Evolutionary conservation across 2,329 filamentous ascomycete genomes (phyloP).

Genomic region (Penicillium paneum): DNA sequence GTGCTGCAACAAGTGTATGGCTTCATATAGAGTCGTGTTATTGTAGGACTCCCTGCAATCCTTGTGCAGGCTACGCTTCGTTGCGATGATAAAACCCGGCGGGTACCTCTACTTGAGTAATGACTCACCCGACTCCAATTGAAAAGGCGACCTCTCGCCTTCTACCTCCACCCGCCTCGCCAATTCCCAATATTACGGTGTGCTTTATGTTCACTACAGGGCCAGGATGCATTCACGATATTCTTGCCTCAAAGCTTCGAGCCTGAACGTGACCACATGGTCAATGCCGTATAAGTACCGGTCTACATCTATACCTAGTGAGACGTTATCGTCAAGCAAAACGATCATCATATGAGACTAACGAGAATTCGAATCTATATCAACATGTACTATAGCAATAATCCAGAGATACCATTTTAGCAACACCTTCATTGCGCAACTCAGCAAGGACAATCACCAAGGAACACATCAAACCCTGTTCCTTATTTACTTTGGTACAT

Average conservation of each 20-base stretch:
- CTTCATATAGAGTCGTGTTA: background rate
- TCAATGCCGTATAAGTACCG: background rate
- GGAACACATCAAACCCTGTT: background rate
- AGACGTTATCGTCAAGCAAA: background rate
- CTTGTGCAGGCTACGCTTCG: background rate
- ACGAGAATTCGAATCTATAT: background rate
- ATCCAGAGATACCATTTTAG: constrained; percentile 4
- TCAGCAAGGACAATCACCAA: background rate
- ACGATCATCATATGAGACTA: background rate
- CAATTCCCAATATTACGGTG: background rate
- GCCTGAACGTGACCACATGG: background rate
- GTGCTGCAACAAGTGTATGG: background rate
- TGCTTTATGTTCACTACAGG: background rate
- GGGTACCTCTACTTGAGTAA: background rate
- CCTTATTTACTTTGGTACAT: constrained; percentile 54
- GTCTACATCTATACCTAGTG: background rate
- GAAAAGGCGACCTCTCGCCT: background rate
- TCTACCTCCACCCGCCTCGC: background rate
- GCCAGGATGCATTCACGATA: background rate
- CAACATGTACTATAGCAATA: constrained; percentile 2
- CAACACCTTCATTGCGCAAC: background rate
- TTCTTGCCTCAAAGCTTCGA: background rate
- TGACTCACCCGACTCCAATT: background rate
- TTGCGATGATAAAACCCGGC: too few relatives aligned
- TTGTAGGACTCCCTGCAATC: background rate